Base-by-base conservation (phyloP, 495 filamentous ascomycete species). In the Tetracladium marchalianum region DNA sequence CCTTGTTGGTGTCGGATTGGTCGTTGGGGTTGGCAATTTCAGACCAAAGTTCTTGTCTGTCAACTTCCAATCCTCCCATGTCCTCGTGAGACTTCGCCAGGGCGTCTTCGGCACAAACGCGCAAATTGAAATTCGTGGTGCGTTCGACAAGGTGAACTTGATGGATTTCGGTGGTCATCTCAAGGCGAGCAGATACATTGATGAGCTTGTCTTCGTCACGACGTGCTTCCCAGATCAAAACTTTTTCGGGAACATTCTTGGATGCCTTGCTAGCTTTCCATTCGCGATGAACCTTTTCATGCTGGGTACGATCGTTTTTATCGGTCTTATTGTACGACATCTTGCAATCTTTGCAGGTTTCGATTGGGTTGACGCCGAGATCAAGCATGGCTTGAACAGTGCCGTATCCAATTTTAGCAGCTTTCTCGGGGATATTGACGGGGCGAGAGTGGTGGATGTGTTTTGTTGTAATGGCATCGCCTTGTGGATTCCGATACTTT, bases 311-410 rank as follows among this genome's bases (percentile, higher is more conserved):
- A 31, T 53, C 51, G 4, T 13, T 34, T 8, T 11, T 6, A 13
- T 35, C 22, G 33, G 52, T 40, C 2, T 36, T 13, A 31, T 54
- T 54, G 37, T 50, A 54, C 0, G 15, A n/a, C 47, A 54, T 50
- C 1, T 18, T 16, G 22, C 52, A 54, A 6, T 38, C 37, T 6
- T 39, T 35, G 34, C 52, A 54, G 16, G 15, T 10, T 12, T 11
- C 39, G 13, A 33, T 24, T 9, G 42, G 16, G 13, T 13, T n/a
- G 3, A 22, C 38, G 11, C 52, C 48, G 9, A 54, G 15, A 31
- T 54, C 47, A 9, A 54, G 22, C 11, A 46, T 38, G 0, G 41
- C 31, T 46, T 51, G 52, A 6, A 4, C 2, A 15, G 34, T 2
- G 13, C 5, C 35, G 5, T 2, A 18, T 15, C 35, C 35, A 13